Conservation (phyloP, 2,329 filamentous ascomycete species). For the Sporothrix pallida region DNA sequence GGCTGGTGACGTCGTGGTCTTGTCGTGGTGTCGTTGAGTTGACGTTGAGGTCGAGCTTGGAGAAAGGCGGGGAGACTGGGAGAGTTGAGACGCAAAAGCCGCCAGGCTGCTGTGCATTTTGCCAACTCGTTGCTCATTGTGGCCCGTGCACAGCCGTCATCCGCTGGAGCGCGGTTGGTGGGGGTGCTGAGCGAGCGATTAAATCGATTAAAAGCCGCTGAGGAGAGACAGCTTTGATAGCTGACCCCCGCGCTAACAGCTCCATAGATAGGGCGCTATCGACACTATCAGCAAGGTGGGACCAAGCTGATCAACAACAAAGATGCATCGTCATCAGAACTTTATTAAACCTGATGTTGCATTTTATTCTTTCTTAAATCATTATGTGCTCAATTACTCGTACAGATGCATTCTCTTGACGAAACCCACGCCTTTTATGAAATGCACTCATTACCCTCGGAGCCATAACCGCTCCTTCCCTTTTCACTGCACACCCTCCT, state of each 20-base stretch:
- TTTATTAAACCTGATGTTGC: not conserved
- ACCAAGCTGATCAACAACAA: not conserved
- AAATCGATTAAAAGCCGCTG: conserved; percentile 1
- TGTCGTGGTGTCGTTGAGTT: not conserved
- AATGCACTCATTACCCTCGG: no score
- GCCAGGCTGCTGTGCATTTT: not conserved
- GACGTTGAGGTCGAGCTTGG: not conserved
- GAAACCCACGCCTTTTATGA: no score
- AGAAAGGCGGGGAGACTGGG: conserved; percentile 5
- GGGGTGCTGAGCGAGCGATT: conserved; percentile 13
- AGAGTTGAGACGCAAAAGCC: not conserved
- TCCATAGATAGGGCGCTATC: conserved; percentile 4
- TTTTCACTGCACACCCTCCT: not conserved
- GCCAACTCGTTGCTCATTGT: not conserved
- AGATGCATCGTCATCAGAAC: no score
- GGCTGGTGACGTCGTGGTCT: not conserved
- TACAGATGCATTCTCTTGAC: no score
- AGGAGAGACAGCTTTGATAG: not conserved
- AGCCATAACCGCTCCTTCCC: not conserved
- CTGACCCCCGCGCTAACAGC: conserved; percentile 17
- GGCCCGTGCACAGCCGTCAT: conserved; percentile 8
- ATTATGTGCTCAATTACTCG: no score
- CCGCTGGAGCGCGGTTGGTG: conserved; percentile 3
- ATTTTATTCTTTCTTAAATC: not conserved
- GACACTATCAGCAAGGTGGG: not conserved